Percentiles rank a stretch among this genome's conserved stretches.
phyloP scores from a whole-genome alignment of 257 asterid species.

The Ocimum tenuiflorum region DNA sequence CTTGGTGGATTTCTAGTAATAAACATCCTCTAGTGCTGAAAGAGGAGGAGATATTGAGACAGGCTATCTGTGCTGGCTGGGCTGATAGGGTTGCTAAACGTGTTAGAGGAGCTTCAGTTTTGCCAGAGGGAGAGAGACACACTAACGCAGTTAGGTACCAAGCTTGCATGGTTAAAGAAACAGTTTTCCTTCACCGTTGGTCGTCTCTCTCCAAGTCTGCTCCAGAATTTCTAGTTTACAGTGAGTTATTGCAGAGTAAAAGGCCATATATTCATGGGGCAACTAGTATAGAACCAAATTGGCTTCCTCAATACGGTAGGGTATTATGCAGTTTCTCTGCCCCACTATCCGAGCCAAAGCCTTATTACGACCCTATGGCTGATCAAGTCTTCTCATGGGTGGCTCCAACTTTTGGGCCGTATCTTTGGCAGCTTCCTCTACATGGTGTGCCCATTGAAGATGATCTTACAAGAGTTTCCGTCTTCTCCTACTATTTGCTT shows the following conservation, averaged over 20 bases:
- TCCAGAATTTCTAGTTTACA: constrained; percentile 77
- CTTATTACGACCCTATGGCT: constrained; percentile 43
- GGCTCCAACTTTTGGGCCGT: constrained; percentile 66
- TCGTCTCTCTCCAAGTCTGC: constrained; percentile 61
- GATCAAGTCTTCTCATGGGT: constrained; percentile 70
- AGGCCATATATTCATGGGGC: constrained; percentile 90
- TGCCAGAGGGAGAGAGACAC: constrained; percentile 48
- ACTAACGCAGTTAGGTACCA: constrained; percentile 54
- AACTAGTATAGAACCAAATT: constrained; percentile 51
- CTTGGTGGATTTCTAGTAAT: constrained; percentile 51
- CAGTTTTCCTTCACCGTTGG: constrained; percentile 64
- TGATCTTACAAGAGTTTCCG: constrained; percentile 36
- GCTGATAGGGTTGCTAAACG: constrained; percentile 83
- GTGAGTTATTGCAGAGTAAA: constrained; percentile 53
- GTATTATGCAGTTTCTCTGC: constrained; percentile 67
- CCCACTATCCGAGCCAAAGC: constrained; percentile 67
- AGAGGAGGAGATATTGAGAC: constrained; percentile 78
- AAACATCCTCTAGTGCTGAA: constrained; percentile 54
- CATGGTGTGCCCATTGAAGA: constrained; percentile 53
- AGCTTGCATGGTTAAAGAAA: constrained; percentile 65
- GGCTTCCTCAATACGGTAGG: constrained; percentile 66
- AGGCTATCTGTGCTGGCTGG: constrained; percentile 91
- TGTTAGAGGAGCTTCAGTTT: constrained; percentile 31
- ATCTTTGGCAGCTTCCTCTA: constrained; percentile 67
- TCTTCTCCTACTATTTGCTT: constrained; percentile 57